Conservation (phyloP, 1,284 basidiomycete species). For the Puccinia horiana region DNA sequence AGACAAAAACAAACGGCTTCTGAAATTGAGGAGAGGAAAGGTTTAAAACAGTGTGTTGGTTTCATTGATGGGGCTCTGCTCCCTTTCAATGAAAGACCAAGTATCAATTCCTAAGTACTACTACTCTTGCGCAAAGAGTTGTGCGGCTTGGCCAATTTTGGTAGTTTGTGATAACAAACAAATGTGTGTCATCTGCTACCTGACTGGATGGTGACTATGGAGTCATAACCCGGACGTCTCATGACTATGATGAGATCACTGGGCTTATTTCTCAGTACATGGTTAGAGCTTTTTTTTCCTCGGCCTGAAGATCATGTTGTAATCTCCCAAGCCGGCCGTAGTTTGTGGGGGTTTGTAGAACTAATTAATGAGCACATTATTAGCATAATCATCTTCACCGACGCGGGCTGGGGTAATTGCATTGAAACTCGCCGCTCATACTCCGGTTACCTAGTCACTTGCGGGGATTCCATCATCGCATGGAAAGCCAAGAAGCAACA, state of each 20-base stretch:
- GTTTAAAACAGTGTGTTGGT: neutral
- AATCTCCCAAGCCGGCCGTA: too few relatives aligned
- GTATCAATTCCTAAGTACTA: neutral
- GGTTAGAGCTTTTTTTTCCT: too few relatives aligned
- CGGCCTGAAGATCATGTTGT: too few relatives aligned
- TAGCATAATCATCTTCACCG: neutral
- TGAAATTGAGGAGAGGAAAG: neutral
- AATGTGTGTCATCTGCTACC: neutral
- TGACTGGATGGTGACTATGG: neutral
- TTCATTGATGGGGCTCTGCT: neutral
- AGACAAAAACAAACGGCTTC: neutral
- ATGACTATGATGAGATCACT: too few relatives aligned
- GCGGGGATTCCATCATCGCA: neutral
- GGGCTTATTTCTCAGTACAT: too few relatives aligned
- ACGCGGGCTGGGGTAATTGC: neutral
- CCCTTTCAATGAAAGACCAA: neutral
- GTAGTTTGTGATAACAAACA: neutral
- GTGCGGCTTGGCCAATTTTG: neutral
- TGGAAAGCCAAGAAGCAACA: neutral
- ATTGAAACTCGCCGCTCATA: neutral
- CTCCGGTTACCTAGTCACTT: conserved; percentile 1
- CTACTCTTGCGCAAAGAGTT: neutral
- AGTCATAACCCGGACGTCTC: too few relatives aligned
- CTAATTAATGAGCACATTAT: too few relatives aligned
- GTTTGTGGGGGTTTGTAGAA: too few relatives aligned